Percentiles rank a stretch among this genome's conserved stretches.
These are phyloP conservation scores for Aspergillus homomorphus DNA, from an alignment of 495 filamentous ascomycete species.

Conservation along the genomic window DNA sequence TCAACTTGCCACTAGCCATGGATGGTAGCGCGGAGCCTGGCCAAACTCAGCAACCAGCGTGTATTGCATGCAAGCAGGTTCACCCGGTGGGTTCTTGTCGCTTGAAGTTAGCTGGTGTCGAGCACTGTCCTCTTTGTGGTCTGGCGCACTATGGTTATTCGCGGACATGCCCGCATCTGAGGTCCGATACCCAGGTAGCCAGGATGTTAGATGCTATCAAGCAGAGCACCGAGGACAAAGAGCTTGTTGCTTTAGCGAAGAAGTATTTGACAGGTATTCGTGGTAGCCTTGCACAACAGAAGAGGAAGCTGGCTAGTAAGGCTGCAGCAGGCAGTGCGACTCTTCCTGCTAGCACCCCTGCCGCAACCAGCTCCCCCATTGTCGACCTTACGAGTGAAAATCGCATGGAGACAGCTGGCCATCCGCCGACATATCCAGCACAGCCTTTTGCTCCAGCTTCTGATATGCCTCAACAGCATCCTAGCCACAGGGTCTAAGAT, in stretches of 20 bases:
- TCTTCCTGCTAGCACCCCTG: not conserved
- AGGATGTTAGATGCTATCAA: conserved; percentile 60
- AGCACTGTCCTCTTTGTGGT: conserved; percentile 65
- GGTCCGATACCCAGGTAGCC: conserved; percentile 52
- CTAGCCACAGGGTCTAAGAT: not conserved
- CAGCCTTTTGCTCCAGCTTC: not conserved
- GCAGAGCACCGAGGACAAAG: conserved; percentile 50
- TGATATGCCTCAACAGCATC: not conserved
- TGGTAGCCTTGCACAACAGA: conserved; percentile 44
- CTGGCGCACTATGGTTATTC: conserved; percentile 58
- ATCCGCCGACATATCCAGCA: not conserved
- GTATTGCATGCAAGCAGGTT: conserved; percentile 49
- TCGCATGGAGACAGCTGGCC: not conserved
- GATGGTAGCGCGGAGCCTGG: conserved; percentile 41
- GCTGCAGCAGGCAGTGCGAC: conserved; percentile 6
- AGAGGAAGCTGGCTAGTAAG: conserved; percentile 29
- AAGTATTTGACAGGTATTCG: conserved; percentile 56
- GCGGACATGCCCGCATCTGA: conserved; percentile 60
- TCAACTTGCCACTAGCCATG: conserved; percentile 27
- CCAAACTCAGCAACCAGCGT: conserved; percentile 26
- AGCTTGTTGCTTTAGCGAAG: conserved; percentile 50
- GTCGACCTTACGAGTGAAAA: conserved; percentile 3
- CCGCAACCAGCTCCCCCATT: not conserved
- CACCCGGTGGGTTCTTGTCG: conserved; percentile 60
- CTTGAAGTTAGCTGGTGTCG: conserved; percentile 57